Evolutionary conservation across 306 rosid species (phyloP), one percentile per base, ranked within the genome.

Genomic region (Casuarina equisetifolia): DNA sequence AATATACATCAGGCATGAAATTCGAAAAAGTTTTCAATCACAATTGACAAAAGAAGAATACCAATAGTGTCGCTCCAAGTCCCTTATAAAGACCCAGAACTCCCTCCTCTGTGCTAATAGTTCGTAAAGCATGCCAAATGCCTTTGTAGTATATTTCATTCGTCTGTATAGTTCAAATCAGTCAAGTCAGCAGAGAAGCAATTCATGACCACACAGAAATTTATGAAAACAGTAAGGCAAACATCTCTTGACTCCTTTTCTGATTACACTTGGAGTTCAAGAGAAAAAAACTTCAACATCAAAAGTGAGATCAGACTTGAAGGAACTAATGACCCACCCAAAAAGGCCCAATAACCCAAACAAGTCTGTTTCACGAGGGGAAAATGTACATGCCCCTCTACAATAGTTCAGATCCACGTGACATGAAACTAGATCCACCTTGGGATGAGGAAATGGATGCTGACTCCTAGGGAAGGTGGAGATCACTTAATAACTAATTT

Each of bases 21-120:
- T 73, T 3, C 58, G 73, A 19, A 43, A 25, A 25, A 25, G 32
- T 25, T 25, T 46, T 6, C 71, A 77, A 59, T 70, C 16, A 50
- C 69, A 79, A 76, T 66, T 64, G 61, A 73, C 39, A 46, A 77
- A n/a, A 78, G 50, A 62, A 53, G 64, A 90, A 77, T 92, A 93
- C 98, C 99, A 96, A 81, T 49, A 96, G 90, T 40, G 99, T 93
- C 54, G 99, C 91, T 85, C 99, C 99, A 49, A 96, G 98, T 80
- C 99, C 99, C 83, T 93, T 92, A 80, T 96, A 96, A 40, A 96
- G 97, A 51, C 97, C 97, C 55, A 85, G 64, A 70, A 92, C 17
- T 54, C 99, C 99, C 90, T 96, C 99, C 11, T 96, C 99, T 73
- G 79, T 86, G 82, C 78, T 45, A 72, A 96, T 96, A 49, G 99